A percentile compares a stretch with the other conserved stretches of the same genome.
phyloP scores from a whole-genome alignment of 2,329 filamentous ascomycete species.

The Arthrobotrys conoides region DNA sequence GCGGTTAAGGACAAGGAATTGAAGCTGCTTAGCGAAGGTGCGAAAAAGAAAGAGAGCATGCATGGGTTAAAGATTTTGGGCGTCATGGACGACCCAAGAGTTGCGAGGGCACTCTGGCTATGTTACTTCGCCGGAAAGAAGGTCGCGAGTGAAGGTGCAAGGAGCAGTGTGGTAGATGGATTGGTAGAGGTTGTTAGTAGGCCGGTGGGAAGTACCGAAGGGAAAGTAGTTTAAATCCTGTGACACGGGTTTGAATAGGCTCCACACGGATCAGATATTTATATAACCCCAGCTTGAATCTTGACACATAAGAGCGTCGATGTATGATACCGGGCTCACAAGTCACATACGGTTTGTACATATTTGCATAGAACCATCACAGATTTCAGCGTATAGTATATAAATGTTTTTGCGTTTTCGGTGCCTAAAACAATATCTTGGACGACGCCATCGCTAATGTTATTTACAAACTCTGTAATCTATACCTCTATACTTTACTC shows the following conservation, averaged over 20 bases:
- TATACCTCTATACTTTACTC: neutral
- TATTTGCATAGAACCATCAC: neutral
- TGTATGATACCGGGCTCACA: neutral
- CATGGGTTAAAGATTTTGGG: constrained; percentile 73
- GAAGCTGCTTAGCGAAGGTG: constrained; percentile 65
- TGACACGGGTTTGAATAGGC: neutral
- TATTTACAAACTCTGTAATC: too few relatives aligned
- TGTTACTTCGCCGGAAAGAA: constrained; percentile 89
- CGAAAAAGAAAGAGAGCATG: constrained; percentile 69
- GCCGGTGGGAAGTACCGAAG: constrained; percentile 87
- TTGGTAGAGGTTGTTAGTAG: constrained; percentile 89
- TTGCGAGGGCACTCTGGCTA: constrained; percentile 87
- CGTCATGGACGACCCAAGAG: constrained; percentile 80
- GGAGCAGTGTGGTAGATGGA: constrained; percentile 86
- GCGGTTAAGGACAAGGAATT: constrained; percentile 67
- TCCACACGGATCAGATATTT: neutral
- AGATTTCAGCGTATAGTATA: neutral
- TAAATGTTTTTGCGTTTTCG: neutral
- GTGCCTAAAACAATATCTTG: too few relatives aligned
- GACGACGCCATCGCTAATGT: too few relatives aligned
- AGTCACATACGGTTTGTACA: neutral
- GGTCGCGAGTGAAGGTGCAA: constrained; percentile 85
- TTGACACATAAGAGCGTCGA: neutral
- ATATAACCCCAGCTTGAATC: neutral
- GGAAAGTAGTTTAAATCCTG: constrained; percentile 75